Percentiles rank a stretch among this genome's conserved stretches.
These are phyloP conservation scores for Coemansia furcata DNA, from an alignment of 192 early-diverging fungal genomes.

Conservation along the genomic window DNA sequence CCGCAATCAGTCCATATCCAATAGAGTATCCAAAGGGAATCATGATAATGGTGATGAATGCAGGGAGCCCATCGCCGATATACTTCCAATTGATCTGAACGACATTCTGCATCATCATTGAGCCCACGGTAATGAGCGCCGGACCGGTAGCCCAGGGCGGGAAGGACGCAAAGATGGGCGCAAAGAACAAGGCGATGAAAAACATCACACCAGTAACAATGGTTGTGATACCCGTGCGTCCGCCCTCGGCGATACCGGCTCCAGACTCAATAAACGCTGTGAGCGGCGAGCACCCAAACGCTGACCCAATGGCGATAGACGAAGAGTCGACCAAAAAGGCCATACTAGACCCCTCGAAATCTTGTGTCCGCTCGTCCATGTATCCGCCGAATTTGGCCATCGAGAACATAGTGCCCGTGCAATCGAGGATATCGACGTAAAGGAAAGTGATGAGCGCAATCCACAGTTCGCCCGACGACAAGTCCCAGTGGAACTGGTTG, in stretches of 20 bases:
- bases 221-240: conserved; percentile 72
- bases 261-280: conserved; percentile 83
- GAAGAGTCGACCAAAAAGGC: conserved; percentile 76
- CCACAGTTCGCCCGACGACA: conserved; percentile 64
- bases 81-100: conserved; percentile 78
- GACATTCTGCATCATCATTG: conserved; percentile 72
- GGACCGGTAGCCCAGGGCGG: conserved; percentile 85
- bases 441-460: conserved; percentile 80
- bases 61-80: conserved; percentile 73
- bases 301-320: conserved; percentile 64
- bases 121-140: conserved; percentile 75
- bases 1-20: conserved; percentile 76
- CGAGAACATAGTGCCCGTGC: conserved; percentile 81
- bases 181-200: conserved; percentile 77
- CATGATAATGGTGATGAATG: conserved; percentile 72
- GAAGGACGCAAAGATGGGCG: conserved; percentile 80
- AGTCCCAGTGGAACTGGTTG: conserved; percentile 63
- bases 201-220: conserved; percentile 67
- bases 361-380: conserved; percentile 66
- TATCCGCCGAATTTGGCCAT: conserved; percentile 82
- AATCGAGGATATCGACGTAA: conserved; percentile 85
- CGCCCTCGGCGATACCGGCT: conserved; percentile 80
- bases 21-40: conserved; percentile 82
- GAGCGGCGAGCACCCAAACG: conserved; percentile 71
- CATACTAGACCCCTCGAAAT: conserved; percentile 71